Evolutionary conservation across 805 yeast genomes (phyloP), one percentile per base, ranked within the genome.

Genomic region (Pichia paraexigua): DNA sequence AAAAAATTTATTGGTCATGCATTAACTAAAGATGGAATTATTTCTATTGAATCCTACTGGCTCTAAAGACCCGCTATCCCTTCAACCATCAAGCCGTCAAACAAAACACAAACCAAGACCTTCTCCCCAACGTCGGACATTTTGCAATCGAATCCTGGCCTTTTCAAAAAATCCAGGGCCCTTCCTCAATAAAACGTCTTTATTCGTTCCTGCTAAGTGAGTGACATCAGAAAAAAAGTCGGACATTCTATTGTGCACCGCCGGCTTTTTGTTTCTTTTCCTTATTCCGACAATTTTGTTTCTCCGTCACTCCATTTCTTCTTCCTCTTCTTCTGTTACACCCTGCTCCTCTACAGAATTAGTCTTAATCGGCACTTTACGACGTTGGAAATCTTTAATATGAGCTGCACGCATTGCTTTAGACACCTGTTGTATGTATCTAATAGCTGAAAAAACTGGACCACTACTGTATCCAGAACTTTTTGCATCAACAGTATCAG

Each of bases 321-420:
- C 53, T 1, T 41, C 56, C 11, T 44, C 53, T 22, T 46, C 57
- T 4, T 51, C 58, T 4, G 24, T 35, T 15, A 41, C 52, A 9
- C 47, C 51, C 10, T 45, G 51, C 2, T 56, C 60, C 5, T 54
- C 61, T 12, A 43, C 55, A 2, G 39, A 45, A 18, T 28, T 40
- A 15, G 65, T 68, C 11, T 45, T 41, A 5, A 58, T 61, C 10
- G 61, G 59, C 7, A 62, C 59, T 57, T 72, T 77, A 50, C 82
- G 76, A 60, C 91, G 76, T 67, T 88, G 94, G 72, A 88, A 88
- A 69, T 88, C 96, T 62, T 85, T 83, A 40, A 87, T 82, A 60
- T 88, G 96, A 0, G 96, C 96, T 65, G 74, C 77, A 13, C 83
- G 84, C 58, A 87, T 72, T 1, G 80, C 77, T 47, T 75, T 75